Percentiles rank a stretch among this genome's conserved stretches.
phyloP scores from a whole-genome alignment of 371 early-diverging fungal genomes.

The Apophysomyces ossiformis region DNA sequence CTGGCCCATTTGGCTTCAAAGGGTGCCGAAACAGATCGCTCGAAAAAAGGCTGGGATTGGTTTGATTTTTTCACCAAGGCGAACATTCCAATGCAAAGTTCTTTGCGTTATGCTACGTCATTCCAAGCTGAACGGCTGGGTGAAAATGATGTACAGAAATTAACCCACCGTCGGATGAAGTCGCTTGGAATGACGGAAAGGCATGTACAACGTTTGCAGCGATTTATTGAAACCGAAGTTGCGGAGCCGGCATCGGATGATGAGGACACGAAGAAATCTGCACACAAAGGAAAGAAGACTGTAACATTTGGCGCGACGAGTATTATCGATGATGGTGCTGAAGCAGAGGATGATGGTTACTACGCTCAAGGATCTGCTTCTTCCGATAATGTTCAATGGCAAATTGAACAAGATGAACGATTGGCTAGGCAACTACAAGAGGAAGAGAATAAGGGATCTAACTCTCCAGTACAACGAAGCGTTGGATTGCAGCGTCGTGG shows the following conservation, averaged over 20 bases:
- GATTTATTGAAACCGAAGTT: slow-evolving; percentile 51
- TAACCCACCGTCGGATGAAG: slow-evolving; percentile 75
- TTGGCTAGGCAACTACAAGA: slow-evolving; percentile 83
- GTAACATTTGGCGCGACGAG: slow-evolving; percentile 53
- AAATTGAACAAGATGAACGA: slow-evolving; percentile 71
- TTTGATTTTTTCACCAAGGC: slow-evolving; percentile 83
- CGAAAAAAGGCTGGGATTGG: slow-evolving; percentile 79
- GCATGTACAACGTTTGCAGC: slow-evolving; percentile 80
- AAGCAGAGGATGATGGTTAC: slow-evolving; percentile 18
- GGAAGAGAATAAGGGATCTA: slow-evolving; percentile 45
- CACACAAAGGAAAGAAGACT: slow-evolving; percentile 35
- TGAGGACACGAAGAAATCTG: slow-evolving; percentile 25
- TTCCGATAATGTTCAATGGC: slow-evolving; percentile 30
- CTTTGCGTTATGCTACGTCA: slow-evolving; percentile 74
- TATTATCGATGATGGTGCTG: slow-evolving; percentile 41
- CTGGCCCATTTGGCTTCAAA: slow-evolving; percentile 51
- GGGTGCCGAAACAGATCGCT: slow-evolving; percentile 21
- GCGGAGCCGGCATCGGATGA: slow-evolving; percentile 48
- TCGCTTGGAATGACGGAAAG: slow-evolving; percentile 81
- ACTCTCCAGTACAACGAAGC: slow-evolving; percentile 17
- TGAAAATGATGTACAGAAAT: slow-evolving; percentile 67
- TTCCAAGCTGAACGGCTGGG: slow-evolving; percentile 85
- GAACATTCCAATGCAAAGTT: slow-evolving; percentile 73
- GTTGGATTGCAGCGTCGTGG: slow-evolving; percentile 42
- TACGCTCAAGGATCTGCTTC: neutral